Evolutionary conservation across 441 rosid species (phyloP), one percentile per base, ranked within the genome.

Genomic region (Pelargonium myrrhifolium): DNA sequence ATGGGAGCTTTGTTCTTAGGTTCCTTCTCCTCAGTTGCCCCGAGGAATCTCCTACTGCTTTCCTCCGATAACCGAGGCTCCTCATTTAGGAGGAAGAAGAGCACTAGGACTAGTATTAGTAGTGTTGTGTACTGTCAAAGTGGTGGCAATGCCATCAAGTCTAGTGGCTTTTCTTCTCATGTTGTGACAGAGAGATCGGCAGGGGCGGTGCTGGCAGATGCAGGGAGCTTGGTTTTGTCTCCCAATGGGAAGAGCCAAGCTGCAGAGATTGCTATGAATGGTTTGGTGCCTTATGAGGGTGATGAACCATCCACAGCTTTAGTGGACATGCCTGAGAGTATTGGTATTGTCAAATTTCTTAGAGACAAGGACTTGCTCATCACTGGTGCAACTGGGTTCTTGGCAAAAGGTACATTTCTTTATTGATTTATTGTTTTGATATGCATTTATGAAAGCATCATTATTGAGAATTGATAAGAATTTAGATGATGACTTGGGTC

Each of bases 301-400:
- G 35, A 31, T 18, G 85, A 68, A 35, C 58, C 82, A 67, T 63
- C 80, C 65, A 60, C 72, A 24, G 11, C 82, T 74, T 71, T 76
- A 66, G 77, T 82, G 8, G 94, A 86, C 64, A 35, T 78, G 74
- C 82, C 87, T 61, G 88, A 84, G 62, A 97, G 97, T 4, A 81
- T 93, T 74, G 98, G 98, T 65, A 93, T 93, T 70, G 80, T 85
- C 65, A 90, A 88, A 53, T 93, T 85, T 71, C 85, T 93, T 40
- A 79, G 81, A 72, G 96, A 91, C 70, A 90, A 90, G 75, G 78
- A 71, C 21, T 79, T 90, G 64, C 82, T 93, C 59, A 76, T 93
- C 66, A 90, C 96, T 60, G 98, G 98, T 39, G 87, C 90, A 4
- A 93, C 97, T 0, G 98, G 97, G 31, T 93, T 93, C 80, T 80